Evolutionary conservation across 2,329 filamentous ascomycete genomes (phyloP).

Genomic region (Scedosporium apiospermum): DNA sequence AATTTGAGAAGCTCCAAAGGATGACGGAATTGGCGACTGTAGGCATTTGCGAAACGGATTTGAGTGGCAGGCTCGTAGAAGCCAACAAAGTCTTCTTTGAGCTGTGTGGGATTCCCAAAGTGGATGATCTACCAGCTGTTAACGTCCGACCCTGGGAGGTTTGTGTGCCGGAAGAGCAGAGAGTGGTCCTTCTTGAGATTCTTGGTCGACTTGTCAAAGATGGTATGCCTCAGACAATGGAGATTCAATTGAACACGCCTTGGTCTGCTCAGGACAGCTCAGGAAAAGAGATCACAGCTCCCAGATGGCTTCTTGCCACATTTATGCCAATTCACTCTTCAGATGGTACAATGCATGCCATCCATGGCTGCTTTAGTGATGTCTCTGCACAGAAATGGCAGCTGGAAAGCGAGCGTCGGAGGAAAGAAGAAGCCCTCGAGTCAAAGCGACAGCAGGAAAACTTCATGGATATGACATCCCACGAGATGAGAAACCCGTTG

Average conservation of each 20-base stretch:
- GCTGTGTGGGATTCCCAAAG: constrained; percentile 37
- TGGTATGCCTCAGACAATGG: constrained; percentile 33
- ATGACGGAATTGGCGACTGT: constrained; percentile 46
- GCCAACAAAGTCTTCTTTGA: constrained; percentile 46
- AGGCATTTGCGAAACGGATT: constrained; percentile 44
- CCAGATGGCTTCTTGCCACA: constrained; percentile 39
- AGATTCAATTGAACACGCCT: constrained; percentile 37
- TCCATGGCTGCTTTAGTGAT: constrained; percentile 36
- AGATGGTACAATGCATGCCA: constrained; percentile 36
- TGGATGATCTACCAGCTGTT: constrained; percentile 23
- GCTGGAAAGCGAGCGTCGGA: constrained; percentile 36
- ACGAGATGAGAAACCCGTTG: constrained; percentile 66
- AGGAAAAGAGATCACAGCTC: constrained; percentile 31
- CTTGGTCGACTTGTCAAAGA: constrained; percentile 28
- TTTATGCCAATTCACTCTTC: constrained; percentile 39
- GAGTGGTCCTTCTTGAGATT: constrained; percentile 27
- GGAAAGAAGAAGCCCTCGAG: constrained; percentile 47
- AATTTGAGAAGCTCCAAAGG: constrained; percentile 42
- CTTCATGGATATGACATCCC: constrained; percentile 68
- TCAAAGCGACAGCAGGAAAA: constrained; percentile 64
- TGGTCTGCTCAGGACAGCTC: constrained; percentile 35
- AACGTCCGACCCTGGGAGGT: constrained; percentile 33
- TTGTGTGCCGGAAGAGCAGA: constrained; percentile 36
- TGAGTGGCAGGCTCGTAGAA: constrained; percentile 37
- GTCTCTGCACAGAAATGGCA: constrained; percentile 42